phyloP scores from a whole-genome alignment of 768 basidiomycete species.

The Macrocybe gigantea region DNA sequence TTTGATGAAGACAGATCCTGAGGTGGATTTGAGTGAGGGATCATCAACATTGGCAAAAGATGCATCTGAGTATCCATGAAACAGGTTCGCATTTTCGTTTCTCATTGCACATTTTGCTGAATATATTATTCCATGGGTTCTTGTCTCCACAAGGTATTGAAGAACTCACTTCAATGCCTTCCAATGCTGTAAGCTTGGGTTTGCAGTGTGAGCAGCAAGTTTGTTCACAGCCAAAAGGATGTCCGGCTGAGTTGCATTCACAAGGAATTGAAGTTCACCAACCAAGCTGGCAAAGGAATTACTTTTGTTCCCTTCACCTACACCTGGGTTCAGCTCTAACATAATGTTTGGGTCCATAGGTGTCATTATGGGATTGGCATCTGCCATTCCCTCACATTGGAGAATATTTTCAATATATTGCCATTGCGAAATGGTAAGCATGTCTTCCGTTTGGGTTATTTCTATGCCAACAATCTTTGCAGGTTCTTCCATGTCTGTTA shows the following conservation, averaged over 20 bases:
- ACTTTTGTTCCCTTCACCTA: background rate
- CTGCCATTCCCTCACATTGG: slow-evolving; percentile 13
- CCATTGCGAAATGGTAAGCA: slow-evolving; percentile 14
- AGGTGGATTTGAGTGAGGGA: background rate
- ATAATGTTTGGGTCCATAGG: slow-evolving; percentile 19
- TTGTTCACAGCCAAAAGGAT: slow-evolving; percentile 11
- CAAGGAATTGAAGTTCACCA: background rate
- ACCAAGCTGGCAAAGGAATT: background rate
- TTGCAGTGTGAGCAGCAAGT: background rate
- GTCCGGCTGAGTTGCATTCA: slow-evolving; percentile 8
- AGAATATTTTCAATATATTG: slow-evolving; percentile 13
- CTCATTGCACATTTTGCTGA: background rate
- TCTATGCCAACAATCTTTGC: slow-evolving; percentile 25
- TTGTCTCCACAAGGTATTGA: slow-evolving; percentile 1
- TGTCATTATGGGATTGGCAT: slow-evolving; percentile 16
- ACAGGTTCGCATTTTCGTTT: background rate
- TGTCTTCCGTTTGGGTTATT: slow-evolving; percentile 13
- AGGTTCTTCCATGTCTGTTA: slow-evolving; percentile 21
- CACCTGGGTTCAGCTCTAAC: slow-evolving; percentile 4
- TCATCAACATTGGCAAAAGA: background rate
- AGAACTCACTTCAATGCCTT: slow-evolving; percentile 4
- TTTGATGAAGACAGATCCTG: slow-evolving; percentile 4
- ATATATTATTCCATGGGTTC: background rate
- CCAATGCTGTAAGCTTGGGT: slow-evolving; percentile 3
- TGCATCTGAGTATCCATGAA: background rate